Evolutionary conservation across 805 yeast genomes (phyloP).

Genomic region (Pichia californica): DNA sequence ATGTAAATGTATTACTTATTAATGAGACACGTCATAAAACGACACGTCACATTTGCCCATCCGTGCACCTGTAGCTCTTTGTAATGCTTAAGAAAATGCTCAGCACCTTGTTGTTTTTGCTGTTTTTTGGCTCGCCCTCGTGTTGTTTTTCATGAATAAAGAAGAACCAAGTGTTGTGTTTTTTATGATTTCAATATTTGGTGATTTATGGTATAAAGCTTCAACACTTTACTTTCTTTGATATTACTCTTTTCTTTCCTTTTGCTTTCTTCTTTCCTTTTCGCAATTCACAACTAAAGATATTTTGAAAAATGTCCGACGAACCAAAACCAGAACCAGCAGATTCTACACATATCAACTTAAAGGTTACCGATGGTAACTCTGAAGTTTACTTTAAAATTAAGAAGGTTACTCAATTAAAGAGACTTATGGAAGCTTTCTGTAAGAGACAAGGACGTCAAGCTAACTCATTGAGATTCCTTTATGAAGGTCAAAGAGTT

Average conservation of each 20-base stretch:
- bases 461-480: slow-evolving; percentile 72
- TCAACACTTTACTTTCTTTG: too few species aligned
- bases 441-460: slow-evolving; percentile 96
- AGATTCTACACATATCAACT: slow-evolving; percentile 58
- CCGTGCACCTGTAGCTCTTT: background rate
- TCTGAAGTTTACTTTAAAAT: slow-evolving; percentile 95
- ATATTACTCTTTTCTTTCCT: too few species aligned
- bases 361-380: slow-evolving; percentile 89
- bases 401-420: slow-evolving; percentile 85
- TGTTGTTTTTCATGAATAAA: background rate
- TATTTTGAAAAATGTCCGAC: slow-evolving; percentile 31
- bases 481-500: slow-evolving; percentile 90
- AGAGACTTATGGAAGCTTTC: slow-evolving; percentile 94
- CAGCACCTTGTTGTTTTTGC: background rate
- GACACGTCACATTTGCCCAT: too few species aligned
- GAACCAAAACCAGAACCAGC: slow-evolving; percentile 47
- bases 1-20: too few species aligned
- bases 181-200: too few species aligned
- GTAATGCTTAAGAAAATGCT: too few species aligned
- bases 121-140: background rate
- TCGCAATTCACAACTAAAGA: too few species aligned
- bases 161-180: too few species aligned
- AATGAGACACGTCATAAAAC: too few species aligned
- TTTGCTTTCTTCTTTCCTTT: too few species aligned
- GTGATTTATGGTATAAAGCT: too few species aligned